phyloP scores from a whole-genome alignment of 352 stramenopile genomes.

The Globisporangium echinulatum region DNA sequence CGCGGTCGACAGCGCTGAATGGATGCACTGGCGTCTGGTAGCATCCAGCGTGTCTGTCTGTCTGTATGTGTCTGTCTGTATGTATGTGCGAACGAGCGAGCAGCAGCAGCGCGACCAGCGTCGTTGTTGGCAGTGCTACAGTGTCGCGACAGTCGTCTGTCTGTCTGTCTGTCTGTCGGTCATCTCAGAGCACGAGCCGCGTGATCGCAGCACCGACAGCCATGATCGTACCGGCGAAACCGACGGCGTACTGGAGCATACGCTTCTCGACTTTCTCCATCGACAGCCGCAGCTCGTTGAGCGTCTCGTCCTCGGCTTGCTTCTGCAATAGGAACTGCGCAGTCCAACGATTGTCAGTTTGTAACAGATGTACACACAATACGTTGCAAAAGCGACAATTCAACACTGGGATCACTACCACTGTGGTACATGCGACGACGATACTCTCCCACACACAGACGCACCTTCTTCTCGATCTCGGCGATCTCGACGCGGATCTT shows the following conservation, averaged over 20 bases:
- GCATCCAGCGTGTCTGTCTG: no score
- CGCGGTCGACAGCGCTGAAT: no score
- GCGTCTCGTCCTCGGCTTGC: slow-evolving; percentile 80
- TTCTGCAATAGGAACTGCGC: slow-evolving; percentile 76
- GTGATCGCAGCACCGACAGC: slow-evolving; percentile 70
- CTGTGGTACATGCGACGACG: not conserved
- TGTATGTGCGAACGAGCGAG: not conserved
- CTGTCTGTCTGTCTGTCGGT: no score
- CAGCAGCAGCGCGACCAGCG: not conserved
- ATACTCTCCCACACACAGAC: not conserved
- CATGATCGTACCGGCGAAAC: slow-evolving; percentile 86
- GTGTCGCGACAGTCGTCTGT: no score
- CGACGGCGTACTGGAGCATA: slow-evolving; percentile 84
- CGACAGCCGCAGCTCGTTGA: slow-evolving; percentile 80
- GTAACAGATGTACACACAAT: no score
- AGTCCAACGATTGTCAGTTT: no score
- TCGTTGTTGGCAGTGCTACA: no score
- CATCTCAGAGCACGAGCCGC: slow-evolving; percentile 58
- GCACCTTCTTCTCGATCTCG: slow-evolving; percentile 77
- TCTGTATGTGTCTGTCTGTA: not conserved
- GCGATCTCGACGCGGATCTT: slow-evolving; percentile 85
- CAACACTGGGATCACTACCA: not conserved
- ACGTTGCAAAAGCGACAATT: no score
- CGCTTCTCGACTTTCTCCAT: slow-evolving; percentile 89
- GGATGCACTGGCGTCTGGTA: no score